Conservation (phyloP, 345 rosid genomes). For the Hypericum androsaemum region DNA sequence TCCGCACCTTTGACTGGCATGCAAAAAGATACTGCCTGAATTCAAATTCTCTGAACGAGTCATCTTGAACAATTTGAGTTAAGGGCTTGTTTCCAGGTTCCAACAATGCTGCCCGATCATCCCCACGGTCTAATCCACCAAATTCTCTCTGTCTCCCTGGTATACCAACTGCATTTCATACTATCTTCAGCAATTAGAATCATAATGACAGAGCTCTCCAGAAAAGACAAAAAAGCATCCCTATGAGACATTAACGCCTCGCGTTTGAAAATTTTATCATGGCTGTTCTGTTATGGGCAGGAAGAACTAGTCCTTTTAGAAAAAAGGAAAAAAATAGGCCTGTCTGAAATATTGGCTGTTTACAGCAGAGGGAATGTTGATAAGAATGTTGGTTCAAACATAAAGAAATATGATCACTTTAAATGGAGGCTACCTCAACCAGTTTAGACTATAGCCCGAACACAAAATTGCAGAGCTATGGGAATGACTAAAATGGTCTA, state of each 20-base stretch:
- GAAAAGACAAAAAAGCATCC: not conserved
- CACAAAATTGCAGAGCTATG: not conserved
- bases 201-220: not conserved
- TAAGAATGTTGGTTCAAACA: no score
- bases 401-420: no score
- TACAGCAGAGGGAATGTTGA: no score
- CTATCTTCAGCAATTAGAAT: no score
- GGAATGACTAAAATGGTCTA: not conserved
- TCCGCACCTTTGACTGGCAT: conserved; percentile 73
- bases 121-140: conserved; percentile 80
- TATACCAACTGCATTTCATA: conserved; percentile 48
- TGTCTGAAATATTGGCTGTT: no score
- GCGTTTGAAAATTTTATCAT: no score
- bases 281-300: no score
- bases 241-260: no score
- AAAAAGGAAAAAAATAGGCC: no score
- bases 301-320: no score
- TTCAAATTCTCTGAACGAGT: conserved; percentile 85
- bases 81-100: conserved; percentile 63
- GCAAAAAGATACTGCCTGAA: conserved; percentile 93
- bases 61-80: conserved; percentile 83
- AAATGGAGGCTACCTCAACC: no score
- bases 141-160: conserved; percentile 72
- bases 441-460: no score
- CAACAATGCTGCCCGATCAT: conserved; percentile 82